Base-by-base conservation (phyloP, 2,329 filamentous ascomycete genomes). In the Amphichorda felina region DNA sequence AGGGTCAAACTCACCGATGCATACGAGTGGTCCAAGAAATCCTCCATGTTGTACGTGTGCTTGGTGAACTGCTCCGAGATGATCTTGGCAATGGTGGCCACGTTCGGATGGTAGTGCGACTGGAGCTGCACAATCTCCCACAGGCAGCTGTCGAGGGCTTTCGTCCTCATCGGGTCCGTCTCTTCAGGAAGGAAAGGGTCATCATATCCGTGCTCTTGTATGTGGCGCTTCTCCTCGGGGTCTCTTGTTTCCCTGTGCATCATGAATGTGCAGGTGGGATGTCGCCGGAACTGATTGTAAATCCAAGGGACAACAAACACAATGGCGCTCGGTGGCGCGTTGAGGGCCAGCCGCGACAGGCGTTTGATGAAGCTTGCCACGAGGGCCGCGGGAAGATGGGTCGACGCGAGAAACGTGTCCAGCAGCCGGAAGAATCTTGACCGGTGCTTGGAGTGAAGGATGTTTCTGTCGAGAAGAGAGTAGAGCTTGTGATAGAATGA, bases 31-130 rank as follows among this genome's bases (percentile, higher is more conserved):
- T 98, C 91, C 33, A 96, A 62, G 58, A 98, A 98, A 53, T 98
- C 91, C 53, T 98, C 91, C n/a, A 95, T 62, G 47, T 87, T 91
- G 59, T 96, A 98, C 3, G 81, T 72, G 45, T 87, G 79, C 62
- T 98, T 98, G 3, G 91, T 98, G 56, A 96, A 98, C 55, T 96
- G 91, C 60, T 96, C 87, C 3, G 84, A 84, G 38, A 98, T 77
- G 43, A 98, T 94, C 58, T 87, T 91, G 30, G 87, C 82, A 45
- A 98, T 77, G 3, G 88, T 91, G 1, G 89, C 88, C 17, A 98
- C 86, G 47, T 96, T 98, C 11, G 93, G 91, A 53, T 98, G 91
- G 57, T 94, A 96, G 57, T 98, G 93, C 1, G 78, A 80, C 56
- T 93, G 86, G 38, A 96, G 64, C 39, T 86, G 87, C 40, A 93